phyloP scores from a whole-genome alignment of 371 early-diverging fungal species.

The Mortierella sp. region DNA sequence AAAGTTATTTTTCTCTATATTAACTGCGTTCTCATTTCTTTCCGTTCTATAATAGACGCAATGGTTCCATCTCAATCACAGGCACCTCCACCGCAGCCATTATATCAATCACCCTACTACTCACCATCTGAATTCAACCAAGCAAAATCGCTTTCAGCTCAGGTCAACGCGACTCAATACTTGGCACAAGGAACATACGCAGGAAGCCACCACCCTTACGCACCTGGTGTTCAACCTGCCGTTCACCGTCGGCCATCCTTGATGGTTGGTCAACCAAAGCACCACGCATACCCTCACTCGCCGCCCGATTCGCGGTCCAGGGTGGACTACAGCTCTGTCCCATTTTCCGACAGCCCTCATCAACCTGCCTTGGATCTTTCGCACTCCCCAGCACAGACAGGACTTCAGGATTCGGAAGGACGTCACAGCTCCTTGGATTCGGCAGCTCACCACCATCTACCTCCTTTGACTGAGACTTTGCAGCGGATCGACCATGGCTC shows the following conservation, averaged over 20 bases:
- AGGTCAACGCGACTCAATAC: slow-evolving; percentile 5
- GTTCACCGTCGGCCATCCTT: slow-evolving; percentile 13
- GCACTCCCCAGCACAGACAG: neutral
- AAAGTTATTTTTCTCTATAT: neutral
- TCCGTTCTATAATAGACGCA: slow-evolving; percentile 3
- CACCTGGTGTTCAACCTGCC: neutral
- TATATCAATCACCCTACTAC: slow-evolving; percentile 10
- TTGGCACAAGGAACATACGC: slow-evolving; percentile 16
- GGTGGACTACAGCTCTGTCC: slow-evolving; percentile 8
- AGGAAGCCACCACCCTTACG: slow-evolving; percentile 12
- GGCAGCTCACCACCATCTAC: slow-evolving; percentile 11
- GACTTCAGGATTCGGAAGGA: neutral
- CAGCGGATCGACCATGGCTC: slow-evolving; percentile 17
- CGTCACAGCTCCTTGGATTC: neutral
- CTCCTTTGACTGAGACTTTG: slow-evolving; percentile 17
- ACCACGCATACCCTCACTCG: slow-evolving; percentile 9
- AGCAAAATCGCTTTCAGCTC: slow-evolving; percentile 7
- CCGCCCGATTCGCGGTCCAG: slow-evolving; percentile 9
- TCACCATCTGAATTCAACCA: slow-evolving; percentile 8
- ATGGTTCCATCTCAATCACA: slow-evolving; percentile 30
- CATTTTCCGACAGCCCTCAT: slow-evolving; percentile 8
- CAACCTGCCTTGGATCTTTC: neutral
- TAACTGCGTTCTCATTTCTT: neutral
- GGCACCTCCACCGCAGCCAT: neutral
- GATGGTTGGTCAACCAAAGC: slow-evolving; percentile 9